Percentiles rank a stretch among this genome's conserved stretches.
These are phyloP conservation scores for Stropharia rugosoannulata DNA, from an alignment of 768 basidiomycete species.

Conservation along the genomic window DNA sequence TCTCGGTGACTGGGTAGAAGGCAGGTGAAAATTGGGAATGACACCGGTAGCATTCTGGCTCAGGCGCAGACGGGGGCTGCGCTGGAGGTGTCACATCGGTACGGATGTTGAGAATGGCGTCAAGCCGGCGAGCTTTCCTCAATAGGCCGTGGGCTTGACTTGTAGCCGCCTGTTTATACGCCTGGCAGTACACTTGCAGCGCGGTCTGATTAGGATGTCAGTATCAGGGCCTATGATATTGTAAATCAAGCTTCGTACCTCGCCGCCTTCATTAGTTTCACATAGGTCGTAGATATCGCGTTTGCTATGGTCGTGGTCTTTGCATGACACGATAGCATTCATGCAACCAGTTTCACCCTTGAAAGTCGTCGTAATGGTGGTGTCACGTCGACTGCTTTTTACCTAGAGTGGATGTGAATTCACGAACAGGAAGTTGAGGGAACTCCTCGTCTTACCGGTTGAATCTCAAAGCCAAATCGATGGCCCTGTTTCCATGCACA, in stretches of 20 bases:
- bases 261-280: constrained; percentile 76
- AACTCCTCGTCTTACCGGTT: constrained; percentile 51
- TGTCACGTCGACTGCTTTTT: constrained; percentile 74
- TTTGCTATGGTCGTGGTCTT: constrained; percentile 65
- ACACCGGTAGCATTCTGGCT: constrained; percentile 60
- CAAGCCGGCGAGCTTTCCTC: constrained; percentile 86
- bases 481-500: constrained; percentile 88
- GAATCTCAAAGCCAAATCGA: constrained; percentile 92
- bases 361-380: constrained; percentile 65
- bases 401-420: constrained; percentile 47
- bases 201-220: constrained; percentile 59
- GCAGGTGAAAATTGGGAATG: constrained; percentile 71
- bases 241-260: constrained; percentile 50
- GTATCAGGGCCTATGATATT: background rate
- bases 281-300: constrained; percentile 81
- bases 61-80: constrained; percentile 22
- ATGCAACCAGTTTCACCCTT: constrained; percentile 79
- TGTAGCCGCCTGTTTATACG: constrained; percentile 78
- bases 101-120: constrained; percentile 59
- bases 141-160: constrained; percentile 80
- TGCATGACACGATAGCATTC: constrained; percentile 75
- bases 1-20: constrained; percentile 51
- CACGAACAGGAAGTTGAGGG: background rate
- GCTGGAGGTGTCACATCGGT: constrained; percentile 29
- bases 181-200: constrained; percentile 81